Evolutionary conservation across 805 yeast genomes (phyloP).

Genomic region (Ogataea paraovalis): DNA sequence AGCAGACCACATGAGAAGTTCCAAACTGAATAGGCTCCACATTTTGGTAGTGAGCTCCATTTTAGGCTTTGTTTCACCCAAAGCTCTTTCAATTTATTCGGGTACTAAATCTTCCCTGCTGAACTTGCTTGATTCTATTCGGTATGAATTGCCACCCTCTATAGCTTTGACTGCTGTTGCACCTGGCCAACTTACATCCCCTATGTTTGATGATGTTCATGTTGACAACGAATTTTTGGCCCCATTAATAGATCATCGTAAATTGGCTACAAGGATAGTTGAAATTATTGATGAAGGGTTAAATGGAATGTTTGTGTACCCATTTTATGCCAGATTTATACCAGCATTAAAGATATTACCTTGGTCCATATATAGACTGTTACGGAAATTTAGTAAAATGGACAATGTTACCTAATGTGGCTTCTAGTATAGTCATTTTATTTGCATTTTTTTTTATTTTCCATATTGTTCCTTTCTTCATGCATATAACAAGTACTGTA

Average conservation of each 20-base stretch:
- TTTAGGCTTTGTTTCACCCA: constrained; percentile 47
- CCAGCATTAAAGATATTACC: constrained; percentile 43
- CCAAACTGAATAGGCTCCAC: constrained; percentile 28
- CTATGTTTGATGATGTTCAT: constrained; percentile 45
- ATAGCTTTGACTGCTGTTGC: constrained; percentile 37
- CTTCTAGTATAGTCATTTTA: background rate
- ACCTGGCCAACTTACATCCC: constrained; percentile 49
- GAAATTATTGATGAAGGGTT: constrained; percentile 35
- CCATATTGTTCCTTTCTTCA: too few species aligned
- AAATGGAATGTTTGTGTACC: constrained; percentile 40
- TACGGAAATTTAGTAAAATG: constrained; percentile 28
- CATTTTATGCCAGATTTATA: constrained; percentile 44
- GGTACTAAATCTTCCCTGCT: constrained; percentile 46
- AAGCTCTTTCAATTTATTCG: constrained; percentile 42
- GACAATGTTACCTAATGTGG: constrained; percentile 20
- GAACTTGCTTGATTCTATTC: constrained; percentile 42
- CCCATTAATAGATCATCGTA: constrained; percentile 39
- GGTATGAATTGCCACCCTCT: constrained; percentile 34
- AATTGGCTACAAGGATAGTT: constrained; percentile 35
- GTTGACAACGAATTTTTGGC: constrained; percentile 42
- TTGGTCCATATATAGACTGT: constrained; percentile 30
- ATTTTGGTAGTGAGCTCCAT: constrained; percentile 45
- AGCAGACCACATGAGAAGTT: constrained; percentile 25
- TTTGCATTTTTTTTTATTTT: background rate
- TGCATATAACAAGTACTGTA: too few species aligned